phyloP scores from a whole-genome alignment of 257 asterid genomes.

The Agastache rugosa region DNA sequence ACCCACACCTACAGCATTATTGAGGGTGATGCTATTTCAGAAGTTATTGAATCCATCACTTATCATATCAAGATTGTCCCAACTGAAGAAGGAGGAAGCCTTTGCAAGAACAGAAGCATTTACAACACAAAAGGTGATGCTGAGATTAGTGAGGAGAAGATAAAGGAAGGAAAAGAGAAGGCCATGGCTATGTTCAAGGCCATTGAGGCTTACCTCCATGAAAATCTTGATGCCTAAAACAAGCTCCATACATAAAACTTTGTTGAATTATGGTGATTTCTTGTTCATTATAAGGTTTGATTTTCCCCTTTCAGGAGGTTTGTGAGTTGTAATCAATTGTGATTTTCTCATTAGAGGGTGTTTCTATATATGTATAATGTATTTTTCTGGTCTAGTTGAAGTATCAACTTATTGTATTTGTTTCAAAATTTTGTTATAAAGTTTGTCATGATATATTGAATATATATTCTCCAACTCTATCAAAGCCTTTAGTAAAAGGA shows the following conservation, averaged over 20 bases:
- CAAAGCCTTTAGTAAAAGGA: no score
- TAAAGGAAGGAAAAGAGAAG: not conserved
- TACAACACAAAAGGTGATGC: not conserved
- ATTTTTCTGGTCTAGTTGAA: no score
- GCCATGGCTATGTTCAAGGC: not conserved
- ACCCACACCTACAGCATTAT: not conserved
- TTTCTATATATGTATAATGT: no score
- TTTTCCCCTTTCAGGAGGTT: no score
- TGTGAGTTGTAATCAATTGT: no score
- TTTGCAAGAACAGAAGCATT: not conserved
- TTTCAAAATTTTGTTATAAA: no score
- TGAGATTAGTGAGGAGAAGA: not conserved
- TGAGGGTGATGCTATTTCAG: not conserved
- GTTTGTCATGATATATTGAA: no score
- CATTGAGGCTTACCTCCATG: not conserved
- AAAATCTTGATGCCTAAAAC: no score
- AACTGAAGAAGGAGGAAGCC: not conserved
- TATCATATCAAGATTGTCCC: not conserved
- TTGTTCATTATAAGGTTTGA: not conserved
- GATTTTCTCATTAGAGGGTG: no score
- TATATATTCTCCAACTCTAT: no score
- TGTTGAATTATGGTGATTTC: not conserved
- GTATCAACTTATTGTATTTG: no score
- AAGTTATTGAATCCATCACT: constrained; percentile 1
- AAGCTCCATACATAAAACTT: no score